Evolutionary conservation across 176 grass and related monocot species (phyloP).

Genomic region (Coix lacrymajobi): DNA sequence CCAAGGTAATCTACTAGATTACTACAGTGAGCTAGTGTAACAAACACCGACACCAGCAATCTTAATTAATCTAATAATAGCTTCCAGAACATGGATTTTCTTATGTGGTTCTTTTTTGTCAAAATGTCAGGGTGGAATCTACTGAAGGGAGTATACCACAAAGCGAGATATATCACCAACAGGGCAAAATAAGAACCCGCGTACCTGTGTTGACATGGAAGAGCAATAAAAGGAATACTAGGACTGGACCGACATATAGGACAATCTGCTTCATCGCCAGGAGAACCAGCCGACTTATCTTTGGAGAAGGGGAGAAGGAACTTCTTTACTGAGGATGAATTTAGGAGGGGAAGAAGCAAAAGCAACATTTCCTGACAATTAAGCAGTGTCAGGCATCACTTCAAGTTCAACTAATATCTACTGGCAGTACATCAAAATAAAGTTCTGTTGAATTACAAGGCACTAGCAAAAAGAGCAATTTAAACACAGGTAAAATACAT

Average conservation of each 20-base stretch:
- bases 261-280: slow-evolving; percentile 67
- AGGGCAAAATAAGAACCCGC: not conserved
- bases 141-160: not conserved
- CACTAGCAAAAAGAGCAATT: not conserved
- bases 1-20: not conserved
- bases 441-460: not conserved
- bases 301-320: slow-evolving; percentile 91
- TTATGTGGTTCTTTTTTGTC: not conserved
- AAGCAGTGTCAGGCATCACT: slow-evolving; percentile 10
- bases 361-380: slow-evolving; percentile 97
- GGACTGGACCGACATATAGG: slow-evolving; percentile 66
- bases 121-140: not conserved
- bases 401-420: not conserved
- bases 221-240: slow-evolving; percentile 76
- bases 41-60: not conserved
- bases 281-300: slow-evolving; percentile 62
- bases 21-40: not conserved
- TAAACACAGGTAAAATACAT: not conserved
- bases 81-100: not conserved
- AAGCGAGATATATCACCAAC: slow-evolving; percentile 1
- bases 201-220: slow-evolving; percentile 93
- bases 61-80: not conserved
- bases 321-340: slow-evolving; percentile 78
- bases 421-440: not conserved
- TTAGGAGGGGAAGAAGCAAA: slow-evolving; percentile 95